These are phyloP conservation scores for Auricularia auricula-judae DNA, from an alignment of 768 basidiomycete genomes.

Conservation along the genomic window DNA sequence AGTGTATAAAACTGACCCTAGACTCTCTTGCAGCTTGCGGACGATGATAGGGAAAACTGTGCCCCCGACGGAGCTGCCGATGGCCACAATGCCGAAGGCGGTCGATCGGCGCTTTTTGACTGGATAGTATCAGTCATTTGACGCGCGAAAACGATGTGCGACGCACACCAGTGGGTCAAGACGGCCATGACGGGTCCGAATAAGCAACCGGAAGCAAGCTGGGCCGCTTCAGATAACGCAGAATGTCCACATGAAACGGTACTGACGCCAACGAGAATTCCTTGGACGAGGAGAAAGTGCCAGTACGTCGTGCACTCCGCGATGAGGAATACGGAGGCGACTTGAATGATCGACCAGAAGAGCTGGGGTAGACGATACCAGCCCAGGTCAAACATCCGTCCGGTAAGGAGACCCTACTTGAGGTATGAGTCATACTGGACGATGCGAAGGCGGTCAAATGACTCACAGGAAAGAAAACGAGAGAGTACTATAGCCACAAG, in stretches of 20 bases:
- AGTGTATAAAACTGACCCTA: slow-evolving; percentile 1
- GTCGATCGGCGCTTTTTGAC: slow-evolving; percentile 5
- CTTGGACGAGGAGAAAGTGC: slow-evolving; percentile 72
- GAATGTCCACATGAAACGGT: not conserved
- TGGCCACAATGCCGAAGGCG: slow-evolving; percentile 12
- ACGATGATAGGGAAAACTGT: slow-evolving; percentile 18
- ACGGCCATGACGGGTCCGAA: slow-evolving; percentile 15
- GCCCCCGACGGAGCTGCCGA: slow-evolving; percentile 17
- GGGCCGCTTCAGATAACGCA: not conserved
- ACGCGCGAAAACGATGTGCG: not conserved
- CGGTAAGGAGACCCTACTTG: slow-evolving; percentile 42
- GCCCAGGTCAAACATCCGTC: slow-evolving; percentile 66
- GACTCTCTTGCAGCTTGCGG: slow-evolving; percentile 5
- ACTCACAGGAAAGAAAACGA: slow-evolving; percentile 15
- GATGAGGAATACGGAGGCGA: slow-evolving; percentile 50
- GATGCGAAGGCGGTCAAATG: not conserved
- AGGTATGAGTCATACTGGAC: slow-evolving; percentile 30
- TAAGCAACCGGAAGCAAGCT: slow-evolving; percentile 16
- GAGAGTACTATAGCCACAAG: slow-evolving; percentile 24
- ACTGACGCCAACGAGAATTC: slow-evolving; percentile 52
- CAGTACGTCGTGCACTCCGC: slow-evolving; percentile 65
- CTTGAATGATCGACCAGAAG: slow-evolving; percentile 35
- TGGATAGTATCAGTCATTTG: slow-evolving; percentile 2
- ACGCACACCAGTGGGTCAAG: slow-evolving; percentile 17
- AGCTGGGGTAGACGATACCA: slow-evolving; percentile 44